Percentiles rank a stretch among this genome's conserved stretches.
Evolutionary conservation across 129 eudicot species (phyloP).

Genomic region (Apium graveolens): DNA sequence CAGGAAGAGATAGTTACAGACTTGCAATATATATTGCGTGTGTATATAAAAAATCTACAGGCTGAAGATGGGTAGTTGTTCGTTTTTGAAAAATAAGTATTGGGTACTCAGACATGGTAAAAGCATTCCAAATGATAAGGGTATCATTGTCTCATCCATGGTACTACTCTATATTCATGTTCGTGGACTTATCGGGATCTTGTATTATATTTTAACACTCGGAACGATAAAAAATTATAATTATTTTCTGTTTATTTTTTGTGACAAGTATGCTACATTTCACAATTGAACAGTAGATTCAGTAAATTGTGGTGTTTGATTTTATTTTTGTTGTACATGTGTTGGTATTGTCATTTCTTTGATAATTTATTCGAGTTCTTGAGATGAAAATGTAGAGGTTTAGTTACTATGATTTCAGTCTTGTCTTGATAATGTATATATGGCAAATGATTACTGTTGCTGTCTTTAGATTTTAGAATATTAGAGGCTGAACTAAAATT

Average conservation of each 20-base stretch:
- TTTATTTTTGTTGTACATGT: neutral
- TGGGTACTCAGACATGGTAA: conserved; percentile 94
- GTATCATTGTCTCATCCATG: conserved; percentile 80
- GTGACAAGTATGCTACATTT: neutral
- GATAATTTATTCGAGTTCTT: neutral
- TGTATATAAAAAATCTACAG: too few relatives aligned
- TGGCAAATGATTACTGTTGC: too few relatives aligned
- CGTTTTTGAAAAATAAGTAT: conserved; percentile 56
- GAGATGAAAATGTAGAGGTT: neutral
- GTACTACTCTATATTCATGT: conserved; percentile 20
- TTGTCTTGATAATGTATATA: neutral
- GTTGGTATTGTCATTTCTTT: neutral
- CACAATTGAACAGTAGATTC: neutral
- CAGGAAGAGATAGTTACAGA: too few relatives aligned
- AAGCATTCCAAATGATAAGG: conserved; percentile 89
- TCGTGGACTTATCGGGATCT: neutral
- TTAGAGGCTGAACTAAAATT: too few relatives aligned
- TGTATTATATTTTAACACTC: neutral
- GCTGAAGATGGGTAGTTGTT: neutral
- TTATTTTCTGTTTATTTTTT: neutral
- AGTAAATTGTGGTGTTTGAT: neutral
- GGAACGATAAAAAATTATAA: neutral
- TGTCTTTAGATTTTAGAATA: too few relatives aligned
- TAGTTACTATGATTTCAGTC: neutral
- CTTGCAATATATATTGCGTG: neutral